Evolutionary conservation across 371 early-diverging fungal genomes (phyloP), one percentile per base, ranked within the genome.

Genomic region (Blakeslea trispora): DNA sequence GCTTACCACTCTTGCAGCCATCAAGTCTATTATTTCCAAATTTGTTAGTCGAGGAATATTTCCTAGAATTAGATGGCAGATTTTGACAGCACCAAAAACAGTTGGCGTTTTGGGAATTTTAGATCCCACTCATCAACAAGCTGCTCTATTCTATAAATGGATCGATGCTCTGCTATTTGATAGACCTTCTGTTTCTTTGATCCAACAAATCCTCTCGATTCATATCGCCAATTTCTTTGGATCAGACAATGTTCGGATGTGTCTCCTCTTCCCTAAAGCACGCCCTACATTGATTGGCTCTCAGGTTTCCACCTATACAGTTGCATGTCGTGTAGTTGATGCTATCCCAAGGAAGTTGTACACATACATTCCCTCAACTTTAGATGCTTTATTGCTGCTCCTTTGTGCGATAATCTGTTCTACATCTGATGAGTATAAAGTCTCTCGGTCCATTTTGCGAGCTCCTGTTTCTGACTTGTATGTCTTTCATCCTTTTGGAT

Each of bases 91-190:
- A 11, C 44, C 32, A 17, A 44, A 32, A 17, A 43, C 15, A 46
- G 5, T 7, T 23, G 54, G 45, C 13, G 54, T 45, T 11, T 28
- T 45, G 6, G 45, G 35, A 10, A 35, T 53, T 14, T 6, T 45
- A 6, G 54, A 53, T 32, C 54, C 54, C 5, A 2, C 13, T 19
- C 6, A 45, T 4, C 54, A 53, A 34, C 54, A 53, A 44, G 1
- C 7, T 18, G 45, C 54, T 8, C 45, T 53, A 1, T 28, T 35
- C 10, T 45, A 49, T 32, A 28, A 50, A 17, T 49, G 50, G 57
- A 18, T 57, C 11, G 34, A 32, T 11, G 22, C 57, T 34, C 19
- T 50, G 7, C 32, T 48, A 2, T 47, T 47, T n/a, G 37, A 10
- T 13, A 37, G 37, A 10, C 37, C 37, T 37, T 9, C 9, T 9